These are phyloP conservation scores for Smallanthus sonchifolius DNA, from an alignment of 129 eudicot species.

Conservation along the genomic window DNA sequence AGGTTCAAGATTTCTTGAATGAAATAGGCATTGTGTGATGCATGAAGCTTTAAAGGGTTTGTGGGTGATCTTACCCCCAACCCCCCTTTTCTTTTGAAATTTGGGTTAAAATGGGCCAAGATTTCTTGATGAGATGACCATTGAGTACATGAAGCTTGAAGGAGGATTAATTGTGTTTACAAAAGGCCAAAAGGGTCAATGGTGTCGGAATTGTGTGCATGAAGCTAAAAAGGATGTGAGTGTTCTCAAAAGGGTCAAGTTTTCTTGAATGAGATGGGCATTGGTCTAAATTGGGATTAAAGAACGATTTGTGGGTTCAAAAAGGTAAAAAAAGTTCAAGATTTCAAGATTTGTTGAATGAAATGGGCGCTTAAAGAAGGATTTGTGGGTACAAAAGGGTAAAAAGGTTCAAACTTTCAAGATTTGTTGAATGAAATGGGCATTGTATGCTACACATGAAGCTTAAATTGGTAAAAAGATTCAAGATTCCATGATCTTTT, in stretches of 20 bases:
- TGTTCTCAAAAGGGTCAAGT: neutral
- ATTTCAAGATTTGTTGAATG: slow-evolving; percentile 1
- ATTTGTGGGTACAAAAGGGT: neutral
- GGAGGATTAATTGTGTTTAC: neutral
- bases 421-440: slow-evolving; percentile 9
- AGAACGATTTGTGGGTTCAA: slow-evolving; percentile 9
- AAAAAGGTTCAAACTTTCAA: neutral
- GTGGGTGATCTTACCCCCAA: neutral
- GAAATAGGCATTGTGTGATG: neutral
- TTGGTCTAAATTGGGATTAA: slow-evolving; percentile 11
- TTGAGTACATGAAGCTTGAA: slow-evolving; percentile 2
- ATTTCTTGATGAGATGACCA: slow-evolving; percentile 2
- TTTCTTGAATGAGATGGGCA: slow-evolving; percentile 5
- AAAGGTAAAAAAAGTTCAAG: neutral
- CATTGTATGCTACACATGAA: neutral
- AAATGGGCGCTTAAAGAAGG: slow-evolving; percentile 7
- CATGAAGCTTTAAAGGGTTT: slow-evolving; percentile 13
- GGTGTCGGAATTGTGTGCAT: slow-evolving; percentile 3
- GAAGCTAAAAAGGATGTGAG: slow-evolving; percentile 2
- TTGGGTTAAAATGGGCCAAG: neutral
- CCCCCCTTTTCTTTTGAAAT: too few relatives aligned
- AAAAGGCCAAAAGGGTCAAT: neutral
- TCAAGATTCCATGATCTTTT: slow-evolving; percentile 5
- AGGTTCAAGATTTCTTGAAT: slow-evolving; percentile 15
- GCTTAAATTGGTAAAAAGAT: slow-evolving; percentile 1